These are phyloP conservation scores for Botrytis aclada DNA, from an alignment of 2,329 filamentous ascomycete genomes.

Conservation along the genomic window DNA sequence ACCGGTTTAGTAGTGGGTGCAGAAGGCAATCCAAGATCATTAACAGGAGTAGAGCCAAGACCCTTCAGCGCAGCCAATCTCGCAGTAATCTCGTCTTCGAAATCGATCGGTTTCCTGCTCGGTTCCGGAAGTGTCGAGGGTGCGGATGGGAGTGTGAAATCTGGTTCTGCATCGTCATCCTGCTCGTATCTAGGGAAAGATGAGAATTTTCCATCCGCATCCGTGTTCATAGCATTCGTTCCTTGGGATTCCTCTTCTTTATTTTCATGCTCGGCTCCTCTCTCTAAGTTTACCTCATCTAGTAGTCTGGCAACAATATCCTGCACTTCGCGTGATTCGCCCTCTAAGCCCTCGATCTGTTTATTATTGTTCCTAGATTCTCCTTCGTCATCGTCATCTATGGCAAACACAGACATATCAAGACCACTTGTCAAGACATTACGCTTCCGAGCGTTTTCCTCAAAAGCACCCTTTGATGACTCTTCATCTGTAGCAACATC, in stretches of 20 bases:
- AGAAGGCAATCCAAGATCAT: slow-evolving; percentile 33
- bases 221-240: background rate
- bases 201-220: background rate
- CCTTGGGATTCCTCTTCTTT: background rate
- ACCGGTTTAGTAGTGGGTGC: slow-evolving; percentile 34
- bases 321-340: slow-evolving; percentile 34
- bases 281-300: slow-evolving; percentile 35
- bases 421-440: slow-evolving; percentile 37
- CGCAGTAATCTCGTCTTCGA: slow-evolving; percentile 33
- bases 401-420: slow-evolving; percentile 37
- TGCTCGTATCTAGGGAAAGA: background rate
- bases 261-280: slow-evolving; percentile 15
- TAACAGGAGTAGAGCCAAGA: slow-evolving; percentile 14
- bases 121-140: slow-evolving; percentile 29
- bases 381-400: slow-evolving; percentile 45
- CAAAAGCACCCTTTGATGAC: background rate
- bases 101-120: slow-evolving; percentile 31
- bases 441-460: slow-evolving; percentile 31
- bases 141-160: slow-evolving; percentile 29
- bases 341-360: slow-evolving; percentile 36
- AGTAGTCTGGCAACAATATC: slow-evolving; percentile 35
- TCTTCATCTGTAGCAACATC: background rate
- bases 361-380: slow-evolving; percentile 41
- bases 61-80: slow-evolving; percentile 34
- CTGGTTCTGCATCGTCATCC: slow-evolving; percentile 12